phyloP scores from a whole-genome alignment of 2,329 filamentous ascomycete species.

The Stachybotrys chartarum region DNA sequence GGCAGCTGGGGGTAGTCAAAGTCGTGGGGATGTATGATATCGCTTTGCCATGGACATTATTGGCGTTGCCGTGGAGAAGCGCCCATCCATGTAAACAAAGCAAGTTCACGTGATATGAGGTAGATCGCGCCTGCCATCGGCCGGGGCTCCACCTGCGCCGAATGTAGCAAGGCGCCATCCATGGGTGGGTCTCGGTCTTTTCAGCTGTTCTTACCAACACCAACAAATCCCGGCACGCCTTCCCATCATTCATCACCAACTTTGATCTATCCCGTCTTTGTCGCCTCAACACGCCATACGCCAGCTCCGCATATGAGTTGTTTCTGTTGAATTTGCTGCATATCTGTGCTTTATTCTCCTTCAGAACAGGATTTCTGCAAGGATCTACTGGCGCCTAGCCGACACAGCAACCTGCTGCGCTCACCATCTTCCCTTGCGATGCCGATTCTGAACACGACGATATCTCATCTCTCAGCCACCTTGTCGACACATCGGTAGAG shows the following conservation, averaged over 20 bases:
- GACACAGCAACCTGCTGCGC: not conserved
- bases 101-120: constrained; percentile 11
- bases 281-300: no score
- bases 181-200: not conserved
- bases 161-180: not conserved
- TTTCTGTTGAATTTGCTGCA: not conserved
- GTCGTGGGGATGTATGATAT: not conserved
- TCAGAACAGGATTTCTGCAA: not conserved
- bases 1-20: not conserved
- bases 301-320: not conserved
- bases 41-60: not conserved
- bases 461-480: not conserved
- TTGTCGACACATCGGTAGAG: not conserved
- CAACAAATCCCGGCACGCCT: no score
- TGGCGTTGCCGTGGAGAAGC: constrained; percentile 17
- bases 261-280: no score
- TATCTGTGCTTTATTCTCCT: not conserved
- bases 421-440: not conserved
- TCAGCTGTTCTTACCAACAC: no score
- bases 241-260: no score
- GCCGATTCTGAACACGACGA: not conserved
- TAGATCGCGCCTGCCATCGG: not conserved
- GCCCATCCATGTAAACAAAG: constrained; percentile 20
- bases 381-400: not conserved
- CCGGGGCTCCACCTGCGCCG: not conserved